phyloP scores from a whole-genome alignment of 2,329 filamentous ascomycete species.

The Clonostachys rhizophaga region DNA sequence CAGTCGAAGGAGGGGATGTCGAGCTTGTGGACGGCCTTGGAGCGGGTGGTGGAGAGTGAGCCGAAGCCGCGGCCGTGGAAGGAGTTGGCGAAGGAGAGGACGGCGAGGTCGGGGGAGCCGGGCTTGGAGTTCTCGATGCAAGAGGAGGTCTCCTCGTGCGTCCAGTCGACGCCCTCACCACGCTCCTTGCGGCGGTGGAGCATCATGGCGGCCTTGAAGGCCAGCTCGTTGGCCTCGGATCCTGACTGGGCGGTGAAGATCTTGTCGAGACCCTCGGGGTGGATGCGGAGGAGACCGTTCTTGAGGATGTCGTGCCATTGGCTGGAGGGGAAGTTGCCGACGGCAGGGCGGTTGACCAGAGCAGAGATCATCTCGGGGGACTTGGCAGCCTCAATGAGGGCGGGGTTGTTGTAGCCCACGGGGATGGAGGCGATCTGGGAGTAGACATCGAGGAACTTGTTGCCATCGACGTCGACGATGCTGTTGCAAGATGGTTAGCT shows the following conservation, averaged over 20 bases:
- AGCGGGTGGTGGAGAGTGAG: constrained; percentile 72
- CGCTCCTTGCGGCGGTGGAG: constrained; percentile 69
- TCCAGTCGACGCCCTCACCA: constrained; percentile 65
- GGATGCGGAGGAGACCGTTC: constrained; percentile 66
- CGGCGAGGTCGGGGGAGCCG: constrained; percentile 69
- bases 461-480: constrained; percentile 44
- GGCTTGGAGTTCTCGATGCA: constrained; percentile 70
- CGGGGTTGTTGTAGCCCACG: constrained; percentile 76
- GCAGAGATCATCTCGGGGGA: constrained; percentile 69
- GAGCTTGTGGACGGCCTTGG: constrained; percentile 80
- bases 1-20: constrained; percentile 87
- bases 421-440: constrained; percentile 82
- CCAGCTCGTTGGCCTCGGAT: constrained; percentile 79
- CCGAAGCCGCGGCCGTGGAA: constrained; percentile 84
- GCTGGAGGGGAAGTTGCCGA: constrained; percentile 76
- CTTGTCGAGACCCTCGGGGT: constrained; percentile 68
- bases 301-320: constrained; percentile 70
- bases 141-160: constrained; percentile 60
- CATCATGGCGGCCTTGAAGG: constrained; percentile 86
- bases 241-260: constrained; percentile 78
- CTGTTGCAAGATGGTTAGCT: constrained; percentile 21
- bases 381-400: constrained; percentile 58
- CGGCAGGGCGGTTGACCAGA: constrained; percentile 73
- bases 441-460: constrained; percentile 51
- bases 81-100: constrained; percentile 71